Evolutionary conservation across 2,329 filamentous ascomycete species (phyloP).

Genomic region (Beauveria australis): DNA sequence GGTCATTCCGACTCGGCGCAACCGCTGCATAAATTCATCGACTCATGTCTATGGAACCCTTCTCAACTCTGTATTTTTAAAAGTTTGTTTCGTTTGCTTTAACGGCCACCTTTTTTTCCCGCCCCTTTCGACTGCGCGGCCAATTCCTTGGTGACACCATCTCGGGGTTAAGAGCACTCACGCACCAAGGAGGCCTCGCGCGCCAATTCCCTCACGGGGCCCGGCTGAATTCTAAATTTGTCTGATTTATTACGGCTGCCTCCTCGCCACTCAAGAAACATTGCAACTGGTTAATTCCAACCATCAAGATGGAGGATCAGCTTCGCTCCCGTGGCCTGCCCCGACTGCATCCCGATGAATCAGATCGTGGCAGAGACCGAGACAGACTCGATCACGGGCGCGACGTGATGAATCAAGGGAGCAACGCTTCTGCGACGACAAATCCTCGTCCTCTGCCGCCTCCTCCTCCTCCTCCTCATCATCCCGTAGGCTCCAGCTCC

Average conservation of each 20-base stretch:
- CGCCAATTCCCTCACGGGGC: background rate
- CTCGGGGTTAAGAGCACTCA: background rate
- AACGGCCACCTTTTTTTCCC: background rate
- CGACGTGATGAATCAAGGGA: constrained; percentile 38
- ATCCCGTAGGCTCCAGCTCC: background rate
- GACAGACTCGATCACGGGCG: constrained; percentile 28
- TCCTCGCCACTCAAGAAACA: background rate
- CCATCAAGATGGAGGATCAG: background rate
- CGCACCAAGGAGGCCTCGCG: background rate
- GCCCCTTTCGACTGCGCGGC: background rate
- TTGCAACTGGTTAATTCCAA: background rate
- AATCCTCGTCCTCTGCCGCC: no score
- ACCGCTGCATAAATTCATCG: background rate
- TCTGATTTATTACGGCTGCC: background rate
- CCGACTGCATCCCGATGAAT: background rate
- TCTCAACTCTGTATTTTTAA: background rate
- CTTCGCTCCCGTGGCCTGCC: background rate
- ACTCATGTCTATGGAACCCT: background rate
- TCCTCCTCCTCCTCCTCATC: background rate
- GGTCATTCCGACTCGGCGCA: background rate
- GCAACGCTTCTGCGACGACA: constrained; percentile 8
- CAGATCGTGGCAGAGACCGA: constrained; percentile 6
- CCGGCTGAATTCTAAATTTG: background rate
- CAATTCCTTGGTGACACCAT: background rate
- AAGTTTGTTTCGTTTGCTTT: background rate